These are phyloP conservation scores for Glycine latifolia DNA, from an alignment of 306 rosid species.

Conservation along the genomic window DNA sequence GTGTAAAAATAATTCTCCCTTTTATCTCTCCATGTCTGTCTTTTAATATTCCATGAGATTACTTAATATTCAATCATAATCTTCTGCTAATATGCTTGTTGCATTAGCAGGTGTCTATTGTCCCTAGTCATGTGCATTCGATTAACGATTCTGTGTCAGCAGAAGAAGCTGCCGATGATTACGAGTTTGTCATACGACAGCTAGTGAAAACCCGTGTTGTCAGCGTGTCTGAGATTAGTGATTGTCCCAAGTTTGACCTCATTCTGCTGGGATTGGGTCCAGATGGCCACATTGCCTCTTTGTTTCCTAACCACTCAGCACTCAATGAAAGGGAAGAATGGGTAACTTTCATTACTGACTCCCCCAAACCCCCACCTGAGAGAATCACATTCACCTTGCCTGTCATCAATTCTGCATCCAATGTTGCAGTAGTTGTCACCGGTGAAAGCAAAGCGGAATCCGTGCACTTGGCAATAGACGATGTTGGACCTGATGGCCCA, in stretches of 20 bases:
- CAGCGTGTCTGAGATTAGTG: conserved; percentile 77
- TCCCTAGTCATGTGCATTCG: conserved; percentile 91
- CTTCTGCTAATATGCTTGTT: conserved; percentile 43
- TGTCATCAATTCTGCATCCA: conserved; percentile 95
- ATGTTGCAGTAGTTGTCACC: conserved; percentile 74
- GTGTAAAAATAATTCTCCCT: background rate
- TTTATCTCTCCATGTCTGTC: conserved; percentile 11
- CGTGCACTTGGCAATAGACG: conserved; percentile 69
- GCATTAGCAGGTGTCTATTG: conserved; percentile 76
- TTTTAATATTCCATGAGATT: conserved; percentile 34
- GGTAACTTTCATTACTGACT: conserved; percentile 91
- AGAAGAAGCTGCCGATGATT: conserved; percentile 93
- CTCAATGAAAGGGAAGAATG: conserved; percentile 79
- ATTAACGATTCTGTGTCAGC: conserved; percentile 91
- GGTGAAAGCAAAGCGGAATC: conserved; percentile 85
- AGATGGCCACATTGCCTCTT: conserved; percentile 90
- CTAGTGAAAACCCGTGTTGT: conserved; percentile 86
- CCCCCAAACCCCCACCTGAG: conserved; percentile 98
- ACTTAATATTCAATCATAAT: conserved; percentile 33
- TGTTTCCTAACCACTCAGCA: conserved; percentile 81
- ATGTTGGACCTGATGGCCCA: conserved; percentile 57
- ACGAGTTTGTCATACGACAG: conserved; percentile 91
- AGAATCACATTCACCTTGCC: conserved; percentile 96
- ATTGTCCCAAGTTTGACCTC: conserved; percentile 97
- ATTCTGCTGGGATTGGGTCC: conserved; percentile 92